Conservation (phyloP, 331 rosid species). For the Acacia pycnantha region DNA sequence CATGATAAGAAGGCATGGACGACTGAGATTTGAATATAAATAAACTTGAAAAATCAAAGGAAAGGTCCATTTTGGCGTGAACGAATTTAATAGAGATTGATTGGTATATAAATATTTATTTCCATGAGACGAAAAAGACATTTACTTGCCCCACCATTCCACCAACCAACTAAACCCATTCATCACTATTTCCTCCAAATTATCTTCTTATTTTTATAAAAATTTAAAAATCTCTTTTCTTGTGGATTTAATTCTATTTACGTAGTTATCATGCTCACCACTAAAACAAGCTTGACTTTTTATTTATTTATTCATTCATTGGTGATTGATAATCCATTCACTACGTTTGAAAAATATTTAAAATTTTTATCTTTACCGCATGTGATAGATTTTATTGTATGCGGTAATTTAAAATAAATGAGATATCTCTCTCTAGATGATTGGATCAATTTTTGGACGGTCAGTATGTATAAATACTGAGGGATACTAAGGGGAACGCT, state of each 20-base stretch:
- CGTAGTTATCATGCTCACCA: not conserved
- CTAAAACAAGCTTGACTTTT: not conserved
- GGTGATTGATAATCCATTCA: too few relatives aligned
- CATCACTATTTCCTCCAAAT: not conserved
- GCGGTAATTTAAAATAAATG: too few relatives aligned
- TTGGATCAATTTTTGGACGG: too few relatives aligned
- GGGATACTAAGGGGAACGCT: too few relatives aligned
- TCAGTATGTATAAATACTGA: too few relatives aligned
- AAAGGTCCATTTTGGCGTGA: not conserved
- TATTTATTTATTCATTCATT: too few relatives aligned
- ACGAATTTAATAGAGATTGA: not conserved
- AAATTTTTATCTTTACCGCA: too few relatives aligned
- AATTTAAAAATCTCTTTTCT: not conserved
- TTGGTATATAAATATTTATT: not conserved
- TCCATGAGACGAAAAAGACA: not conserved
- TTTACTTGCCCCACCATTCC: not conserved
- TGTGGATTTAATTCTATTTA: not conserved
- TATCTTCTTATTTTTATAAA: not conserved
- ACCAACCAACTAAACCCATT: too few relatives aligned
- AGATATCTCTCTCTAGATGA: too few relatives aligned
- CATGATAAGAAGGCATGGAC: not conserved
- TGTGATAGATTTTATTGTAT: too few relatives aligned
- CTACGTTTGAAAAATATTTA: too few relatives aligned
- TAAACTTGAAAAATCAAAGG: not conserved
- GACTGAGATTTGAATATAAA: not conserved